A percentile compares a stretch with the other conserved stretches of the same genome.
Conservation (phyloP, 345 rosid genomes). For the Crucihimalaya himalaica region DNA sequence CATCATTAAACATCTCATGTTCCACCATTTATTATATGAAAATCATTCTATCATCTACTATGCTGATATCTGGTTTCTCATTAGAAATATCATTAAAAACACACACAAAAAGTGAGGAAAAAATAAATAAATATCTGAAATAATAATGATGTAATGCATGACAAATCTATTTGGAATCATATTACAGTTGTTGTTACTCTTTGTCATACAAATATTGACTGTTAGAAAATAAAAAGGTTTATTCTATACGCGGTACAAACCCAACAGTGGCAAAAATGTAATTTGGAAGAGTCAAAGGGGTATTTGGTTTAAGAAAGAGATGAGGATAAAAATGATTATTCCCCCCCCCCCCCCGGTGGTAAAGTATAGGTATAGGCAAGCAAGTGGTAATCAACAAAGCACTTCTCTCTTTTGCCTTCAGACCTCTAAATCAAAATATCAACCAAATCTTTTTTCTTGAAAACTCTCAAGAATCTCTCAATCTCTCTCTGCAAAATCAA, state of each 20-base stretch:
- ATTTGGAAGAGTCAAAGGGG: conserved; percentile 28
- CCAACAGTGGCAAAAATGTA: conserved; percentile 35
- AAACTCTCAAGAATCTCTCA: conserved; percentile 12
- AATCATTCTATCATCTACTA: background rate
- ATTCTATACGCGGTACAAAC: conserved; percentile 23
- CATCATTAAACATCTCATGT: conserved; percentile 2
- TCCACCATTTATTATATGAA: background rate
- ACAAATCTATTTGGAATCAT: background rate
- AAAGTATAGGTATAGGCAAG: conserved; percentile 30
- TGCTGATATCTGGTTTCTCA: background rate
- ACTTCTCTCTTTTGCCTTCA: conserved; percentile 18
- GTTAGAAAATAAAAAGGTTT: background rate
- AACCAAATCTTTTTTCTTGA: background rate
- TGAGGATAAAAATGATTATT: conserved; percentile 35
- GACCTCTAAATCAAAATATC: background rate
- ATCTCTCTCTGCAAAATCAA: background rate
- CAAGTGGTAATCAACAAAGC: conserved; percentile 41
- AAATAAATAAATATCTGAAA: background rate
- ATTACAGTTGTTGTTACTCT: background rate
- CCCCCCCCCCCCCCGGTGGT: conserved; percentile 29
- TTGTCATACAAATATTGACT: conserved; percentile 1
- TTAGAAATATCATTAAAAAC: background rate
- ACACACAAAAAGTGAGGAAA: background rate
- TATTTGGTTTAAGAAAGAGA: conserved; percentile 22
- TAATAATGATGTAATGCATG: background rate